A percentile compares a stretch with the other conserved stretches of the same genome.
Evolutionary conservation across 2,329 filamentous ascomycete genomes (phyloP).

Genomic region (Aspergillus ustus): DNA sequence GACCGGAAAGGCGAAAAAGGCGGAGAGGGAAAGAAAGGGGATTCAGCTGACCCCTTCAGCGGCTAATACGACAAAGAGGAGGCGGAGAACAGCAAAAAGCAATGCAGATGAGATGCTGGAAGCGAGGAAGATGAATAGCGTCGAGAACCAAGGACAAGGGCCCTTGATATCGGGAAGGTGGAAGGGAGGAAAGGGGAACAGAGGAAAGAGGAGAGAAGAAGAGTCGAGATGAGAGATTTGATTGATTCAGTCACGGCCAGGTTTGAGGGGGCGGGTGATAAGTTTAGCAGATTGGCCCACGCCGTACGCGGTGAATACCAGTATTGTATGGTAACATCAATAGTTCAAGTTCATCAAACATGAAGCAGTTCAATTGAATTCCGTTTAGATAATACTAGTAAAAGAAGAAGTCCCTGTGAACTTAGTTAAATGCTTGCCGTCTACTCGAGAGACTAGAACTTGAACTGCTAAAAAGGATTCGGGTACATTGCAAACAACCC

Average conservation of each 20-base stretch:
- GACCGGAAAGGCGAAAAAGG: constrained; percentile 28
- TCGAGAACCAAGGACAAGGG: constrained; percentile 21
- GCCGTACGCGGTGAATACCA: not conserved
- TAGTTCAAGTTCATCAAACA: not conserved
- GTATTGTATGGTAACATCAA: constrained; percentile 7
- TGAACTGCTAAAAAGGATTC: not conserved
- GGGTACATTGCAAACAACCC: not conserved
- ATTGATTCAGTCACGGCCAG: constrained; percentile 14
- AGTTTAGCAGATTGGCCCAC: constrained; percentile 13
- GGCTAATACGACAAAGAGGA: constrained; percentile 10
- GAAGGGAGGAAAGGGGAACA: constrained; percentile 18
- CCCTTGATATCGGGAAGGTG: constrained; percentile 28
- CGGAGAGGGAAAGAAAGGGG: constrained; percentile 27
- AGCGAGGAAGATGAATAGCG: constrained; percentile 17
- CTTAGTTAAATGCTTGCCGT: not conserved
- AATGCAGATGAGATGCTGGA: constrained; percentile 13
- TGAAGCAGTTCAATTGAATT: not conserved
- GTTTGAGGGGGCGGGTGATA: constrained; percentile 31
- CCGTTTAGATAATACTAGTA: not conserved
- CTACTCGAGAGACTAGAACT: not conserved
- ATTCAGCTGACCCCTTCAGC: constrained; percentile 23
- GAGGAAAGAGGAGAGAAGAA: constrained; percentile 22
- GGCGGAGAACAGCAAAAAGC: constrained; percentile 9
- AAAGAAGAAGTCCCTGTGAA: not conserved
- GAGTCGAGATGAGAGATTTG: constrained; percentile 14